These are phyloP conservation scores for Talaromyces stipitatus DNA, from an alignment of 495 filamentous ascomycete genomes.

Conservation along the genomic window DNA sequence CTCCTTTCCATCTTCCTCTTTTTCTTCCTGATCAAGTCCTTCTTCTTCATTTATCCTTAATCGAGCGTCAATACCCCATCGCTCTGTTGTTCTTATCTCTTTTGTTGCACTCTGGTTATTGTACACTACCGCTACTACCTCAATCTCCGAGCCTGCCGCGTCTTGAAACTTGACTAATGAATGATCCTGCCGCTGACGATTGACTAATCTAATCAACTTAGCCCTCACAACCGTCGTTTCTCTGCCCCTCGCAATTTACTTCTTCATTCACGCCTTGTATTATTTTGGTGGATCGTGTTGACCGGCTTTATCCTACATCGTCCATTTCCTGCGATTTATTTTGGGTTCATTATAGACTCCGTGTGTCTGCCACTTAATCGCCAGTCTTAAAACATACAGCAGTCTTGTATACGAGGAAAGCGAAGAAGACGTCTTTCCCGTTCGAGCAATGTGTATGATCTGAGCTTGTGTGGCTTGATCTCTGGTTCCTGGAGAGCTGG, in stretches of 20 bases:
- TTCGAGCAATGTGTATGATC: conserved; percentile 4
- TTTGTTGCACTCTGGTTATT: not conserved
- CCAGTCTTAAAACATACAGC: not conserved
- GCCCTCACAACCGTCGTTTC: not conserved
- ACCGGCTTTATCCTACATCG: not conserved
- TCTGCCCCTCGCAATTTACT: not conserved
- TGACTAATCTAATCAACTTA: not conserved
- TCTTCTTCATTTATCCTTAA: not conserved
- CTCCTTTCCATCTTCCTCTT: not conserved
- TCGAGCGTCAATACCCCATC: not conserved
- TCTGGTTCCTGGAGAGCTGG: conserved; percentile 10
- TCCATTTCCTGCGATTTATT: not conserved
- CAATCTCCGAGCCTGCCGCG: conserved; percentile 2
- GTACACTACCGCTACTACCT: not conserved
- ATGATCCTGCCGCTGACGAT: not conserved
- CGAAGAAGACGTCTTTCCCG: not conserved
- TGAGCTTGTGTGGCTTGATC: conserved; percentile 4
- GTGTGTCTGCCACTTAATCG: not conserved
- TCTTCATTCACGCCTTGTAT: not conserved
- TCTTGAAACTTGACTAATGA: conserved; percentile 4
- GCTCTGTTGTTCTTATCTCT: not conserved
- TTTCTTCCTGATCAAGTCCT: not conserved
- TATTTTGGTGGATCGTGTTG: not conserved
- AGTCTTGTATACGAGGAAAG: not conserved
- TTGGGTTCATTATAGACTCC: not conserved